Base-by-base conservation (phyloP, 768 basidiomycete species). In the Macrolepiota dolichaula region DNA sequence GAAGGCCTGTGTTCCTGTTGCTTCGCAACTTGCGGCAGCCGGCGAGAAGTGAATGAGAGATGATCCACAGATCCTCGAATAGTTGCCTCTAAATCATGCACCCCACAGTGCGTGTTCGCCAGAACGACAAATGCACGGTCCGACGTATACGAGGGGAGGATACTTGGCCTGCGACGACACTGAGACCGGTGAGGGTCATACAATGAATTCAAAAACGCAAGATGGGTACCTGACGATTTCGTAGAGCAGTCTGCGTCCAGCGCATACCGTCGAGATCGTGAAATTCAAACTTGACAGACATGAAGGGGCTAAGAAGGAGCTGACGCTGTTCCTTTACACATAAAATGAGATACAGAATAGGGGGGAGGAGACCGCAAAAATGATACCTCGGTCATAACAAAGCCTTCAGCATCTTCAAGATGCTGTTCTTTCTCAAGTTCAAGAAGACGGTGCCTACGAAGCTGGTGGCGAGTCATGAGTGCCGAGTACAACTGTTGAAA, bases 251-350 rank as follows among this genome's bases (percentile, higher is more conserved):
- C 49, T 72, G 73, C 17, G 77, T 70, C 85, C 84, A 84, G 38
- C 78, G 76, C 37, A 84, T 70, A 0, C 85, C 85, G 57, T 87
- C 85, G 15, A 87, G 76, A 69, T 87, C 85, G 58, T 77, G 75
- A 66, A 86, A 87, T 63, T 87, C 85, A 7, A 80, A 80, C 63
- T 87, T 86, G 36, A 86, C 85, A 4, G 76, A 76, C 22, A 68
- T 73, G 65, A 87, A 87, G 1, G 84, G 79, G 54, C 68, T 68
- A 32, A 75, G 63, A 12, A 81, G 71, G 1, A 67, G 69, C 53
- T 74, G 70, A 0, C 71, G 73, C 67, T 80, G 78, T 66, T 80
- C 79, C 78, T 80, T 62, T 15, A 51, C 29, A 42, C 32, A 15
- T 38, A 47, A n/a, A 52, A 62, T 47, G 29, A 61, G 15, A 62